These are phyloP conservation scores for Trichocladium uniseriatum DNA, from an alignment of 495 filamentous ascomycete species.

Conservation along the genomic window DNA sequence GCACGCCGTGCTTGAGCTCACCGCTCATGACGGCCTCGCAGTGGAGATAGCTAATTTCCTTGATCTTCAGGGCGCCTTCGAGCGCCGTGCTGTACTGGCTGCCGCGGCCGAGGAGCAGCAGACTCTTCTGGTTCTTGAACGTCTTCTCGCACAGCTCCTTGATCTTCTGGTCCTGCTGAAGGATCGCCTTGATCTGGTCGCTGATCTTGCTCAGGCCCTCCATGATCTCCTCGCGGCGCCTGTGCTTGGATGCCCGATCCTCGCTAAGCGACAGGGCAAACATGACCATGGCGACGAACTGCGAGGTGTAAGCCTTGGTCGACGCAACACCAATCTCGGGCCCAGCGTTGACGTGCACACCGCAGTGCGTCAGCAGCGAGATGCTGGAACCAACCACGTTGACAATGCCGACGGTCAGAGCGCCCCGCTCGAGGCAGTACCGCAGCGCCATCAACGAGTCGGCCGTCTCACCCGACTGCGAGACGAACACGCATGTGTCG, in stretches of 20 bases:
- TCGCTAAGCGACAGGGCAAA: conserved; percentile 93
- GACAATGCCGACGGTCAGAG: conserved; percentile 93
- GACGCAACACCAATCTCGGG: conserved; percentile 98
- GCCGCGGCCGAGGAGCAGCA: conserved; percentile 86
- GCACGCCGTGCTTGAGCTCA: conserved; percentile 95
- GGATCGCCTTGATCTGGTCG: conserved; percentile 80
- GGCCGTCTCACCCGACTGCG: conserved; percentile 97
- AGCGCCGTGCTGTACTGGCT: conserved; percentile 95
- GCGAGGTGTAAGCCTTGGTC: conserved; percentile 97
- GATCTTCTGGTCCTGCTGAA: conserved; percentile 85
- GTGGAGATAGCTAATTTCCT: conserved; percentile 98
- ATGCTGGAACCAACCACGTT: conserved; percentile 98
- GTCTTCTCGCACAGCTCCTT: conserved; percentile 82
- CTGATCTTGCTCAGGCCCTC: conserved; percentile 81
- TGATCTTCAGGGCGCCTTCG: conserved; percentile 97
- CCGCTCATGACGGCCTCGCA: conserved; percentile 99
- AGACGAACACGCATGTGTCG: conserved; percentile 97
- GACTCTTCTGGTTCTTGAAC: conserved; percentile 94
- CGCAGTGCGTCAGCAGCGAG: conserved; percentile 95
- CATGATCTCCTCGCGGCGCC: conserved; percentile 93
- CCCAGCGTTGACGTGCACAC: conserved; percentile 98
- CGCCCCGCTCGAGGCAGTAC: conserved; percentile 95
- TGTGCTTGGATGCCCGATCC: conserved; percentile 88
- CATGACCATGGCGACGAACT: conserved; percentile 99
- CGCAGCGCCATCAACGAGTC: conserved; percentile 94